phyloP scores from a whole-genome alignment of 2,329 filamentous ascomycete genomes.

The Arthroderma uncinatum region DNA sequence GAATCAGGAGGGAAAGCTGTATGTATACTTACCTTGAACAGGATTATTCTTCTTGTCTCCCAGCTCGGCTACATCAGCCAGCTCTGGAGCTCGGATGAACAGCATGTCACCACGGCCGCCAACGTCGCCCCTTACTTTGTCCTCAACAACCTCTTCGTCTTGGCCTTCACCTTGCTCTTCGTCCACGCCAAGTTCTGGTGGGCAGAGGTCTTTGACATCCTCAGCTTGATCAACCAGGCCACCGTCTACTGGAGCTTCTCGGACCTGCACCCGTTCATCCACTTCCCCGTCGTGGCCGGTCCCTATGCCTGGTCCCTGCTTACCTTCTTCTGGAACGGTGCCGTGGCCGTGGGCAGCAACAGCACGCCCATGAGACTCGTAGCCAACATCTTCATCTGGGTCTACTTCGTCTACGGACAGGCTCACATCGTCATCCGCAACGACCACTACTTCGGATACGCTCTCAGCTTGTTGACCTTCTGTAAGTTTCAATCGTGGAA shows the following conservation, averaged over 20 bases:
- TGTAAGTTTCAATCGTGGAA: constrained; percentile 49
- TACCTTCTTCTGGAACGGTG: constrained; percentile 80
- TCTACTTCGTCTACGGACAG: constrained; percentile 61
- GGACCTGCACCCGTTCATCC: constrained; percentile 60
- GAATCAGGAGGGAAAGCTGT: neutral
- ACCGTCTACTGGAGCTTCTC: constrained; percentile 71
- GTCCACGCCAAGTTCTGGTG: constrained; percentile 63
- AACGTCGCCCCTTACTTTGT: constrained; percentile 78
- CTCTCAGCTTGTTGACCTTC: constrained; percentile 59
- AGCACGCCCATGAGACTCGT: constrained; percentile 62
- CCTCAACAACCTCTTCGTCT: constrained; percentile 70
- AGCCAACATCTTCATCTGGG: constrained; percentile 82
- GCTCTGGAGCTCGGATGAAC: constrained; percentile 58
- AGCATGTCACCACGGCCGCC: constrained; percentile 56
- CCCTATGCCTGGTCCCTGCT: constrained; percentile 80
- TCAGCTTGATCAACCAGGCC: constrained; percentile 74
- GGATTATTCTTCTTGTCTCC: constrained; percentile 61
- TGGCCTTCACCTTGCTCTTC: constrained; percentile 75
- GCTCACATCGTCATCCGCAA: constrained; percentile 67
- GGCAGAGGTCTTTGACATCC: constrained; percentile 61
- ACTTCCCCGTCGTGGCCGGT: constrained; percentile 61
- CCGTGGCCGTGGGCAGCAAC: constrained; percentile 62
- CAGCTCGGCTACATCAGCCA: constrained; percentile 66
- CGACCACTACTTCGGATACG: constrained; percentile 68
- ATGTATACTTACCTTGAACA: no score